Evolutionary conservation across 495 filamentous ascomycete genomes (phyloP).

Genomic region (Talaromyces ruber): DNA sequence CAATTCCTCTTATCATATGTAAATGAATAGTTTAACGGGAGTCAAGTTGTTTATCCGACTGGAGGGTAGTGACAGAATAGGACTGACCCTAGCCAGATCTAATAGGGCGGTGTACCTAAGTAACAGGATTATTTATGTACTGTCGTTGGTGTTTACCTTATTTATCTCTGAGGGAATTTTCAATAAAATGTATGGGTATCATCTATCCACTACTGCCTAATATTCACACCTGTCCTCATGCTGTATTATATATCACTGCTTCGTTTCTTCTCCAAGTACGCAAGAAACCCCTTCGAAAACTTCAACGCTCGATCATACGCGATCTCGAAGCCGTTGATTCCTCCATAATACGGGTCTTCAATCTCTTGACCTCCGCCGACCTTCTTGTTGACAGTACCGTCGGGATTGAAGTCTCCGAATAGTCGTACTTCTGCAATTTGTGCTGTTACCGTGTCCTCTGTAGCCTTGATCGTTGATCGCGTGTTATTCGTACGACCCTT

Average conservation of each 20-base stretch:
- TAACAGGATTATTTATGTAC: no score
- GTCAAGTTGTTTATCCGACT: no score
- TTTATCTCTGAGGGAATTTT: background rate
- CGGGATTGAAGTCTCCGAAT: constrained; percentile 72
- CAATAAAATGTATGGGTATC: no score
- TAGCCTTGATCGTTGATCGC: constrained; percentile 14
- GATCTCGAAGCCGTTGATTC: constrained; percentile 68
- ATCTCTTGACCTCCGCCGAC: constrained; percentile 65
- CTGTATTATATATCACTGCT: background rate
- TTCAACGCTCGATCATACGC: constrained; percentile 75
- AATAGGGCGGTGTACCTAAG: no score
- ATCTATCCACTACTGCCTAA: no score
- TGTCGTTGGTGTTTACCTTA: no score
- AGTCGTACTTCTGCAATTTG: constrained; percentile 56
- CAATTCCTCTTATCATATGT: no score
- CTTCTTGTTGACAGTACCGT: constrained; percentile 64
- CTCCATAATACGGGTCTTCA: constrained; percentile 91
- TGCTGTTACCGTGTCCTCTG: constrained; percentile 17
- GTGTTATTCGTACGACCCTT: constrained; percentile 1
- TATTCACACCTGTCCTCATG: background rate
- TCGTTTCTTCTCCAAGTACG: constrained; percentile 27
- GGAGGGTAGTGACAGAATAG: no score
- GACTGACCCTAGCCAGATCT: no score
- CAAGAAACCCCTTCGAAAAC: constrained; percentile 72
- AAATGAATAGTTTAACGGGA: no score